These are phyloP conservation scores for Pleurotus cornucopiae DNA, from an alignment of 768 basidiomycete genomes.

Conservation along the genomic window DNA sequence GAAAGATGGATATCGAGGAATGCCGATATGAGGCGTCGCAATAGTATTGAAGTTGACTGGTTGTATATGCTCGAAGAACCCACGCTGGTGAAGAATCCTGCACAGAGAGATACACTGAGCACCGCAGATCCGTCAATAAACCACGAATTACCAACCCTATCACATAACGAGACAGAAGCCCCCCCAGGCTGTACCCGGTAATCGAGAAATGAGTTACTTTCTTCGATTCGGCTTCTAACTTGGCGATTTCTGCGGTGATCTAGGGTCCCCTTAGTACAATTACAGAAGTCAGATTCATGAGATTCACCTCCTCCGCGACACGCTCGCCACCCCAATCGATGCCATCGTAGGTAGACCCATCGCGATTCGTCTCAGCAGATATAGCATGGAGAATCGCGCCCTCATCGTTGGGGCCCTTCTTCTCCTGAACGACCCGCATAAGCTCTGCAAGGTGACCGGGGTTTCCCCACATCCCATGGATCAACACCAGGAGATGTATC, in stretches of 20 bases:
- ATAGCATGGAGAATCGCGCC: conserved; percentile 55
- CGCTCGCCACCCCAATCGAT: conserved; percentile 84
- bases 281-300: conserved; percentile 8
- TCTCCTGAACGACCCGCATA: conserved; percentile 34
- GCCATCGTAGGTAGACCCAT: conserved; percentile 74
- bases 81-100: conserved; percentile 59
- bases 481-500: conserved; percentile 50
- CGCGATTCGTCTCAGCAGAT: conserved; percentile 60
- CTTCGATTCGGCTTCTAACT: conserved; percentile 48
- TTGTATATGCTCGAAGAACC: conserved; percentile 64
- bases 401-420: conserved; percentile 28
- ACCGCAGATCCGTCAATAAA: too few species aligned
- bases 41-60: conserved; percentile 82
- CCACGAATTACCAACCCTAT: conserved; percentile 46
- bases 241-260: too few species aligned
- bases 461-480: conserved; percentile 82
- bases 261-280: too few species aligned
- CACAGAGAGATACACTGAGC: too few species aligned
- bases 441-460: conserved; percentile 46
- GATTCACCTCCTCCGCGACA: conserved; percentile 65
- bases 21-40: conserved; percentile 39
- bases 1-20: too few species aligned
- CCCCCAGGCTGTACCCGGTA: conserved; percentile 77
- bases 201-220: conserved; percentile 67
- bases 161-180: conserved; percentile 76